Percentiles rank a stretch among this genome's conserved stretches.
Conservation (phyloP, 1,284 basidiomycete species). For the Ganoderma sinense region DNA sequence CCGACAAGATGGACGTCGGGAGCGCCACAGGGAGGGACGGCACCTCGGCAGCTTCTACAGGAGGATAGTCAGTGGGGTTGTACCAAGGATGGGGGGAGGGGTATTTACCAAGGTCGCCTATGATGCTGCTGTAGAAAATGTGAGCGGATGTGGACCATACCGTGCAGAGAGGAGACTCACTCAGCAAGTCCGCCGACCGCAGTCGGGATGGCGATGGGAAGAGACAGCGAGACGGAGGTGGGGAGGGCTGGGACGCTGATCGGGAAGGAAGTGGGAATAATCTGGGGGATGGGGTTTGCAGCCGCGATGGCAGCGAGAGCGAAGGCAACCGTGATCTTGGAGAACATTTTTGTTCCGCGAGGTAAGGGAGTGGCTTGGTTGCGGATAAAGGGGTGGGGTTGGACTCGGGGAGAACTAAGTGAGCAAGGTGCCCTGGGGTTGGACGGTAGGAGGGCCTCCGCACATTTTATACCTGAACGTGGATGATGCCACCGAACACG, state of each 20-base stretch:
- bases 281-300: constrained; percentile 24
- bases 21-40: constrained; percentile 7
- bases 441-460: neutral
- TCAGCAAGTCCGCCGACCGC: neutral
- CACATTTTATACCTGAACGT: neutral
- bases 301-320: constrained; percentile 22
- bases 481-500: neutral
- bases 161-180: neutral
- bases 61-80: neutral
- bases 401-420: neutral
- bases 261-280: constrained; percentile 7
- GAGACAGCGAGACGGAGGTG: neutral
- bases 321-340: constrained; percentile 24
- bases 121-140: constrained; percentile 2
- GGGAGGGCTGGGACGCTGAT: constrained; percentile 5
- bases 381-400: neutral
- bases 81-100: neutral
- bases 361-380: neutral
- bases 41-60: constrained; percentile 1
- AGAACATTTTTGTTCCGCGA: constrained; percentile 16
- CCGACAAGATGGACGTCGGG: constrained; percentile 10
- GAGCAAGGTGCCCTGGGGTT: neutral
- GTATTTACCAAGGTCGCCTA: neutral
- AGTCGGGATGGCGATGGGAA: constrained; percentile 10
- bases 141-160: neutral